Evolutionary conservation across 768 basidiomycete species (phyloP), one percentile per base, ranked within the genome.

Genomic region (Lactarius hatsudake): DNA sequence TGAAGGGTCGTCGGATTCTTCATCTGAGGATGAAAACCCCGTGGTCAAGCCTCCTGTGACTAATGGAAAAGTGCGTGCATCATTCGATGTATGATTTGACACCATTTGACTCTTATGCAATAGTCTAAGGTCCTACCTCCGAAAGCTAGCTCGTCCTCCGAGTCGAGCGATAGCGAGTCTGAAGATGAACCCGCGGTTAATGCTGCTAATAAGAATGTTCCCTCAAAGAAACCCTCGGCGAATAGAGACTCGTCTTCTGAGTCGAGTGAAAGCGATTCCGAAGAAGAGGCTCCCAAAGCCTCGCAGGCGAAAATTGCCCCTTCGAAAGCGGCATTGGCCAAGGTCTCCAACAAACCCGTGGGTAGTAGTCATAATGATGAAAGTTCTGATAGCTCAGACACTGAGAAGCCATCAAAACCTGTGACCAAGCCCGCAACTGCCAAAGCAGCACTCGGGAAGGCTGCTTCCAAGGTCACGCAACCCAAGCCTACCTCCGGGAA

Each of bases 11-110:
- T 76, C 72, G 1, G 72, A 74, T 56, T 76, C 75, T 17, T 77
- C 76, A 17, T 75, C 75, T 48, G 70, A 77, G 45, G 78, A 79
- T 57, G 79, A 81, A 74, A 78, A 79, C 65, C 75, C 77, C n/a
- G 77, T 79, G 66, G 75, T 75, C 40, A 63, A 45, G n/a, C 48
- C 23, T 30, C 15, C 45, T 2, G 45, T 63, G 42, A 59, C 48
- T 34, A 67, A 63, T 45, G 66, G 57, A 17, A 67, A 67, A 20
- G 66, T 67, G 32, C 9, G 62, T 63, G 30, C 30, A 30, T 53
- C 38, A 20, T 4, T 20, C 26, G 38, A 28, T 48, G 18, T 45
- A 38, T 62, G 8, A 20, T 2, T 20, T n/a, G n/a, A 63, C 26
- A 34, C 36, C 20, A n/a, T 40, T 28, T 59, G 2, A 63, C 23